These are phyloP conservation scores for Syzygium aqueum DNA, from an alignment of 345 rosid species.

Conservation along the genomic window DNA sequence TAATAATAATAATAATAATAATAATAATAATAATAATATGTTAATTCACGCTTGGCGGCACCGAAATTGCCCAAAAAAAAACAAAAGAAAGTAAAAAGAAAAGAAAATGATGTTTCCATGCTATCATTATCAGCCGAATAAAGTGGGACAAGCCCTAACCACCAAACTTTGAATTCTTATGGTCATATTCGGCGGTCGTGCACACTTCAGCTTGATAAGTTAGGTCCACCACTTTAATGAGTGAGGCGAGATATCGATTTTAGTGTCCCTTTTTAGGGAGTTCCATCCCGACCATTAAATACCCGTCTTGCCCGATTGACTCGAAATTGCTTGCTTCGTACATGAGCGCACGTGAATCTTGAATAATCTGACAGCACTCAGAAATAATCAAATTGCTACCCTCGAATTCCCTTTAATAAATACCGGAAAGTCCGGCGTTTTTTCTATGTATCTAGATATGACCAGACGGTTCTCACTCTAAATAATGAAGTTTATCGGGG, in stretches of 20 bases:
- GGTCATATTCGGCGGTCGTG: not conserved
- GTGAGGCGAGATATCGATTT: not conserved
- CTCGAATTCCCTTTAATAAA: rapidly evolving
- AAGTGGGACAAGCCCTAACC: not conserved
- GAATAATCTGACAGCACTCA: rapidly evolving
- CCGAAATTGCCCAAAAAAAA: too few species aligned
- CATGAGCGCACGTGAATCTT: not conserved
- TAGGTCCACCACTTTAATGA: not conserved
- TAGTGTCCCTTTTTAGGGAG: rapidly evolving
- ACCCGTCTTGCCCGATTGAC: not conserved
- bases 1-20: not conserved
- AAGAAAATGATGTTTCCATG: not conserved
- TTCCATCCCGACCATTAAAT: not conserved
- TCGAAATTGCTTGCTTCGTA: not conserved
- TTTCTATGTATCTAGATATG: rapidly evolving
- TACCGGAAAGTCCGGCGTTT: rapidly evolving
- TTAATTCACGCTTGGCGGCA: too few species aligned
- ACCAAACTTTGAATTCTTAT: not conserved
- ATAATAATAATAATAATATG: too few species aligned
- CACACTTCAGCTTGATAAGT: not conserved
- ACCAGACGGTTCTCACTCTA: rapidly evolving
- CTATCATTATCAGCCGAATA: not conserved
- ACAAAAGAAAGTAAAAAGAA: not conserved
- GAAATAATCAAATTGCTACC: not conserved
- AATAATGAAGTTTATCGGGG: rapidly evolving